These are phyloP conservation scores for Suillus subalutaceus DNA, from an alignment of 768 basidiomycete genomes.

Conservation along the genomic window DNA sequence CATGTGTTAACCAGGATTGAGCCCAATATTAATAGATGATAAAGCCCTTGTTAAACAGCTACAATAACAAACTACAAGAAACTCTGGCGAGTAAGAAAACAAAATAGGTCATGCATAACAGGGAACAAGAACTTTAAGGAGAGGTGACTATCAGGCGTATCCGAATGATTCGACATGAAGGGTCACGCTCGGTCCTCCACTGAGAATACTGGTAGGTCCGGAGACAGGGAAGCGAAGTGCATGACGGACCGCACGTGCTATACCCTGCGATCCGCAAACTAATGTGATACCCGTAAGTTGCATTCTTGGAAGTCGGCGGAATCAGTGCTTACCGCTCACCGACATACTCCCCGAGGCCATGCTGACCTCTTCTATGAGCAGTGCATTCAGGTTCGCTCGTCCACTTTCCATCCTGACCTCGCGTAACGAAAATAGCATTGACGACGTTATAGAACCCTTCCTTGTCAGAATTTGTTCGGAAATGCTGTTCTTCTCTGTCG, in stretches of 20 bases:
- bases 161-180: constrained; percentile 45
- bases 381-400: constrained; percentile 43
- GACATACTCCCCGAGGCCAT: constrained; percentile 42
- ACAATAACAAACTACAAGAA: not conserved
- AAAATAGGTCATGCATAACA: not conserved
- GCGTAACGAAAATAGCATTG: constrained; percentile 20
- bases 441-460: not conserved
- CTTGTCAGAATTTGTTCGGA: constrained; percentile 9
- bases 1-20: not conserved
- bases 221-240: constrained; percentile 43
- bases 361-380: constrained; percentile 42
- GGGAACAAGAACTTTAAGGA: not conserved
- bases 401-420: constrained; percentile 37
- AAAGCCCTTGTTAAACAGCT: not conserved
- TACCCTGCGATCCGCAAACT: constrained; percentile 54
- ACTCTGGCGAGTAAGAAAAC: not conserved
- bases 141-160: constrained; percentile 30
- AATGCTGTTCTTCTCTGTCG: constrained; percentile 13
- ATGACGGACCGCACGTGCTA: constrained; percentile 41
- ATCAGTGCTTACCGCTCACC: constrained; percentile 49
- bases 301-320: not conserved
- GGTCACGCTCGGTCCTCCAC: constrained; percentile 41
- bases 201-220: constrained; percentile 28
- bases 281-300: not conserved
- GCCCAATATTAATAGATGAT: not conserved